phyloP scores from a whole-genome alignment of 202 grass and related monocot species.

The Panicum hallii region DNA sequence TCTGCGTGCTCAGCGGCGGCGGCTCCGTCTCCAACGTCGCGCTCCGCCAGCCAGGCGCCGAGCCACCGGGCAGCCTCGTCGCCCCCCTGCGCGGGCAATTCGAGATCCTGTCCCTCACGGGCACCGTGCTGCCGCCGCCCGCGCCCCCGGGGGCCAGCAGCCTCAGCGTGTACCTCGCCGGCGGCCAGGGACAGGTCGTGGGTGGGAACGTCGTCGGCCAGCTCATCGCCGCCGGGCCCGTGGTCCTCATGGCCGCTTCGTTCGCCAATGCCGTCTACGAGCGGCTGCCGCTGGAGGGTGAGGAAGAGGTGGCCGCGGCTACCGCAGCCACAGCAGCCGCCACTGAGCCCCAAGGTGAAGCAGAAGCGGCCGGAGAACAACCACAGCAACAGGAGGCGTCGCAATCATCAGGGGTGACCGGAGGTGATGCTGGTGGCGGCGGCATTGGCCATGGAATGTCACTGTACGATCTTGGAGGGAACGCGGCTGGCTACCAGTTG shows the following conservation, averaged over 20 bases:
- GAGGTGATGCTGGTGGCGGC: constrained; percentile 42
- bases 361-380: constrained; percentile 6
- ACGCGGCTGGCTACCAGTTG: constrained; percentile 57
- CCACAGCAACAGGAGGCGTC: constrained; percentile 58
- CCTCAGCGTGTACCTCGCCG: constrained; percentile 81
- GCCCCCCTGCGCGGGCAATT: constrained; percentile 75
- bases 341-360: constrained; percentile 28
- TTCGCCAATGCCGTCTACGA: constrained; percentile 92
- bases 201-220: constrained; percentile 82
- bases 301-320: constrained; percentile 49
- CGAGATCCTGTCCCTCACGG: constrained; percentile 91
- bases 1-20: constrained; percentile 82
- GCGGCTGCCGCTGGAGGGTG: constrained; percentile 72
- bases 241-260: constrained; percentile 84
- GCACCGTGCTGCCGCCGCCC: constrained; percentile 86
- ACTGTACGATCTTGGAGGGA: constrained; percentile 72
- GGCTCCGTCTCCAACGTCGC: constrained; percentile 76
- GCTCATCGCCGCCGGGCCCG: constrained; percentile 72
- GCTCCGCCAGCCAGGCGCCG: constrained; percentile 81
- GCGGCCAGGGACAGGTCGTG: constrained; percentile 85
- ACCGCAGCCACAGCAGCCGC: neutral
- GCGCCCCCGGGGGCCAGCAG: constrained; percentile 71
- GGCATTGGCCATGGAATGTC: constrained; percentile 47
- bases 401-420: constrained; percentile 71
- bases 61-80: constrained; percentile 74